These are phyloP conservation scores for Beta vulgaris DNA, from an alignment of 148 eudicot species.

Conservation along the genomic window DNA sequence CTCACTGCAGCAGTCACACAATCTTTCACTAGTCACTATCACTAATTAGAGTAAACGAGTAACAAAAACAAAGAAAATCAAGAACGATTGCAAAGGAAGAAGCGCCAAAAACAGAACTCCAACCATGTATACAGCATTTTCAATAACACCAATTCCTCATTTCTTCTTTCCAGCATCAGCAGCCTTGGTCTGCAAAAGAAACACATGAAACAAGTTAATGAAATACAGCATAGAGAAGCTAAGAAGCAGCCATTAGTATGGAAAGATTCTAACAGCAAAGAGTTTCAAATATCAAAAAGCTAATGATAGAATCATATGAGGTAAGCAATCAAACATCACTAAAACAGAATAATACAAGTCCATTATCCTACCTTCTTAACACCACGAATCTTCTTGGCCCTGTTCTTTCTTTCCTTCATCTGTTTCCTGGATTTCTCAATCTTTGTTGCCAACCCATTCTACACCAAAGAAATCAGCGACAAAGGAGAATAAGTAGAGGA, in stretches of 20 bases:
- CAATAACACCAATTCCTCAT: slow-evolving; percentile 18
- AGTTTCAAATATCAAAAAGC: background rate
- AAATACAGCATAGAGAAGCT: no score
- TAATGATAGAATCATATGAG: no score
- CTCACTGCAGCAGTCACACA: background rate
- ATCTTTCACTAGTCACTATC: slow-evolving; percentile 10
- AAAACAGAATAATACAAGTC: background rate
- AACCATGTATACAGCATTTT: background rate
- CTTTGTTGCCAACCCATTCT: slow-evolving; percentile 81
- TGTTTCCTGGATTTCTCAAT: slow-evolving; percentile 81
- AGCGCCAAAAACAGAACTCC: background rate
- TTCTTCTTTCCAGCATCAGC: slow-evolving; percentile 66
- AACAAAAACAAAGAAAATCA: background rate
- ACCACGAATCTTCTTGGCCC: slow-evolving; percentile 81
- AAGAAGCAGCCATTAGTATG: background rate
- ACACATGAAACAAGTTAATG: background rate
- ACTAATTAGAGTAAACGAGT: slow-evolving; percentile 2
- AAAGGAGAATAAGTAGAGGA: background rate
- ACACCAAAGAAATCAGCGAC: background rate
- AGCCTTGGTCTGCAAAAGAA: slow-evolving; percentile 49
- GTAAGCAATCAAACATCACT: background rate
- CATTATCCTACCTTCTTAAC: slow-evolving; percentile 63
- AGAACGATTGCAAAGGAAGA: background rate
- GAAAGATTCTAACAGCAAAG: background rate
- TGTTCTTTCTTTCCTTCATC: slow-evolving; percentile 81